Conservation (phyloP, 441 rosid genomes). For the Corymbia citriodora region DNA sequence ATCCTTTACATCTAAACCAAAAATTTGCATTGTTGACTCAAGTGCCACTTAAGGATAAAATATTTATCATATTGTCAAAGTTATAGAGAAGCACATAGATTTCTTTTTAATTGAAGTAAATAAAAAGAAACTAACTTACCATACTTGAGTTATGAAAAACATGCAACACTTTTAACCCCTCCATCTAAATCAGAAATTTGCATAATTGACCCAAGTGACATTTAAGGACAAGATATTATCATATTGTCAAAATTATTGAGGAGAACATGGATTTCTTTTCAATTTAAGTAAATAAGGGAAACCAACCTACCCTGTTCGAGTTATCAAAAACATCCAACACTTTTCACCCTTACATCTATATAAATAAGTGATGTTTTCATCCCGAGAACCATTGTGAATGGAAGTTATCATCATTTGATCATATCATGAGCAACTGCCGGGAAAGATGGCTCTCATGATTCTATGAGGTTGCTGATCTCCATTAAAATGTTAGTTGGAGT, state of each 20-base stretch:
- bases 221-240: not conserved
- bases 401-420: fast-evolving
- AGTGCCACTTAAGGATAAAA: not conserved
- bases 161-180: too few species aligned
- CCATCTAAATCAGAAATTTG: too few species aligned
- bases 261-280: not conserved
- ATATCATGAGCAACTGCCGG: not conserved
- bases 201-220: not conserved
- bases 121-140: not conserved
- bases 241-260: not conserved
- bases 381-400: not conserved
- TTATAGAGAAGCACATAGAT: not conserved
- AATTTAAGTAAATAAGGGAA: not conserved
- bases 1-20: not conserved
- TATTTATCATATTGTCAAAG: not conserved
- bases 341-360: not conserved
- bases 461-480: not conserved
- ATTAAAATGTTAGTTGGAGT: not conserved
- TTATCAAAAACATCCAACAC: not conserved
- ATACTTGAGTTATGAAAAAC: too few species aligned
- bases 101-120: too few species aligned
- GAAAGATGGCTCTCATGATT: not conserved
- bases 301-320: not conserved
- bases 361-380: not conserved
- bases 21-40: too few species aligned